Evolutionary conservation across 495 filamentous ascomycete species (phyloP), one percentile per base, ranked within the genome.

Genomic region (Ascodesmis nigricans): DNA sequence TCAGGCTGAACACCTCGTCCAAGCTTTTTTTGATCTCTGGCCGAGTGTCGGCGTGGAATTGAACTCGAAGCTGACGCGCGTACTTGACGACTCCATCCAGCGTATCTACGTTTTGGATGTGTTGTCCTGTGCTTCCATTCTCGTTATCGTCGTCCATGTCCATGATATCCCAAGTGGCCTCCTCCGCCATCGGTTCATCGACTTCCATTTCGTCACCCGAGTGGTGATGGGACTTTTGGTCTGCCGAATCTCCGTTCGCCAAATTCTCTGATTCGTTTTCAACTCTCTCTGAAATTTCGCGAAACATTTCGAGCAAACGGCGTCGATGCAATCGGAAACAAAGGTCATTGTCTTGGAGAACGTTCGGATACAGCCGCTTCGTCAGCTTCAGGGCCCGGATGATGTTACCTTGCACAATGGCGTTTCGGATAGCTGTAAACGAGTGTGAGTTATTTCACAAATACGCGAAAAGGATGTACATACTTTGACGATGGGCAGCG

Each of bases 251-350:
- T 22, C 50, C 48, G 38, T 50, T 38, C 21, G 50, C 29, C 17
- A 38, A 33, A 40, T 53, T 48, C 40, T 45, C 50, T 21, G 45
- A 35, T 8, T 41, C 44, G 31, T 25, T 47, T 51, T 53, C 36
- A 66, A 60, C 6, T 76, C 40, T 56, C 41, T 92, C 80, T 9
- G 70, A 73, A 38, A 68, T 74, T 37, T 65, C 69, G 16, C 82
- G 73, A 43, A 92, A 84, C 79, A 97, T 91, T 55, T 97, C 87
- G 31, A 95, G 69, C 48, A 93, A 91, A 54, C 84, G 91, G 42
- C 80, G 67, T 49, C 87, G 91, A 38, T 73, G 69, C 30, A 99
- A 61, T 36, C 78, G 74, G 56, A 95, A 99, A 53, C 81, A 75
- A 25, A 82, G 73, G 20, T 79, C 70, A 43, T 91, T 78, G n/a